phyloP scores from a whole-genome alignment of 768 basidiomycete genomes.

The Suillus clintonianus region DNA sequence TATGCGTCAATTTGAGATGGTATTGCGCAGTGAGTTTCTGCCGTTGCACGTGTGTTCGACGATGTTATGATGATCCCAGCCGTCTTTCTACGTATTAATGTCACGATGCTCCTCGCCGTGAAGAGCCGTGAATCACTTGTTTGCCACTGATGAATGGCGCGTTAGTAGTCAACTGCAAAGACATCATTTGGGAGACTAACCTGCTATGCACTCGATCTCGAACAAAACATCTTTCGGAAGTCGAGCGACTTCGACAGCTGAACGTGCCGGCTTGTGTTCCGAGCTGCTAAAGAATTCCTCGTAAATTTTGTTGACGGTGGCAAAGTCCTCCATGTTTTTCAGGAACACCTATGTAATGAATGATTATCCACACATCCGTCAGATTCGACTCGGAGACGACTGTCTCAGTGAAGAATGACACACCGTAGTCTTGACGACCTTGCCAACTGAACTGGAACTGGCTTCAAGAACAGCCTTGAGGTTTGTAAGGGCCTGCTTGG shows the following conservation, averaged over 20 bases:
- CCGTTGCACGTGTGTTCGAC: neutral
- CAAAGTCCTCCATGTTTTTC: slow-evolving; percentile 92
- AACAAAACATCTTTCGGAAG: slow-evolving; percentile 90
- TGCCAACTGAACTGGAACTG: slow-evolving; percentile 72
- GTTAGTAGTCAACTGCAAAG: neutral
- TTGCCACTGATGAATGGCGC: neutral
- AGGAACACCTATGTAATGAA: slow-evolving; percentile 70
- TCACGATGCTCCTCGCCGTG: neutral
- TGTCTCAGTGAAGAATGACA: slow-evolving; percentile 25
- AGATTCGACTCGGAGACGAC: neutral
- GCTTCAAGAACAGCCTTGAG: slow-evolving; percentile 82
- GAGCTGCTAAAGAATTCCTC: slow-evolving; percentile 70
- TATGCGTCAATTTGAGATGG: too few species aligned
- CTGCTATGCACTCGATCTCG: slow-evolving; percentile 89
- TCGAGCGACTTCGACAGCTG: slow-evolving; percentile 85
- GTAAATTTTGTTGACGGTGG: slow-evolving; percentile 78
- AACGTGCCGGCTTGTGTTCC: slow-evolving; percentile 89
- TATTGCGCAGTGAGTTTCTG: neutral
- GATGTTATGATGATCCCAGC: neutral
- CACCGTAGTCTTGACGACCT: slow-evolving; percentile 92
- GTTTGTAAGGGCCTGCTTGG: slow-evolving; percentile 85
- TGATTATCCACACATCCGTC: neutral
- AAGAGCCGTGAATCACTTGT: neutral
- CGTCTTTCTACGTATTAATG: neutral
- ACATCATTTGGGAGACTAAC: slow-evolving; percentile 36